Conservation (phyloP, 495 filamentous ascomycete genomes). For the Parachaetomium inaequale region DNA sequence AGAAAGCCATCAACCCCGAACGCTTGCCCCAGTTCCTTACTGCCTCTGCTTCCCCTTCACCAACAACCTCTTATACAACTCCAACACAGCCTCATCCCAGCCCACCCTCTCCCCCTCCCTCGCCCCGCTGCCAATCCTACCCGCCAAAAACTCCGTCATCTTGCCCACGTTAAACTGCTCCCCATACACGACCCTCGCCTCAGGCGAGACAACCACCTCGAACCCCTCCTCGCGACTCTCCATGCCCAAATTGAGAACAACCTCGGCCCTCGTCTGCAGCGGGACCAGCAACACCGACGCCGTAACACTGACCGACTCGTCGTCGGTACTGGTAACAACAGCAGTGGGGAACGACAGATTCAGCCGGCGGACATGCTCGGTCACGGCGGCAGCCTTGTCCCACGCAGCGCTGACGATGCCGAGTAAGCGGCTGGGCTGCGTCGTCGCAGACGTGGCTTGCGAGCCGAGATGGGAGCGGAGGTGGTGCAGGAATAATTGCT, state of each 20-base stretch:
- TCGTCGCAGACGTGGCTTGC: conserved; percentile 41
- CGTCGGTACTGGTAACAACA: conserved; percentile 30
- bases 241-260: conserved; percentile 38
- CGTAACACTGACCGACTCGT: conserved; percentile 44
- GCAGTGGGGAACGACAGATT: conserved; percentile 53
- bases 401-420: conserved; percentile 54
- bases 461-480: conserved; percentile 56
- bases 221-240: conserved; percentile 28
- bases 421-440: conserved; percentile 55
- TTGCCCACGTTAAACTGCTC: conserved; percentile 61
- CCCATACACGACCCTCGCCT: conserved; percentile 60
- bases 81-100: conserved; percentile 56
- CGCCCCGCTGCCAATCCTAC: conserved; percentile 43
- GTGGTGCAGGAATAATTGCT: conserved; percentile 68
- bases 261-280: conserved; percentile 59
- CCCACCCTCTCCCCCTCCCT: conserved; percentile 31
- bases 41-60: conserved; percentile 40
- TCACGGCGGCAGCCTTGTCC: conserved; percentile 52
- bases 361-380: conserved; percentile 53
- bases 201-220: conserved; percentile 44
- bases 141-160: conserved; percentile 57
- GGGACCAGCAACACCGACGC: conserved; percentile 53
- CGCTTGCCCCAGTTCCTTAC: neutral
- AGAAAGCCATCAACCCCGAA: neutral
- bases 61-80: conserved; percentile 54